These are phyloP conservation scores for Rheum nobile DNA, from an alignment of 148 eudicot species.

Conservation along the genomic window DNA sequence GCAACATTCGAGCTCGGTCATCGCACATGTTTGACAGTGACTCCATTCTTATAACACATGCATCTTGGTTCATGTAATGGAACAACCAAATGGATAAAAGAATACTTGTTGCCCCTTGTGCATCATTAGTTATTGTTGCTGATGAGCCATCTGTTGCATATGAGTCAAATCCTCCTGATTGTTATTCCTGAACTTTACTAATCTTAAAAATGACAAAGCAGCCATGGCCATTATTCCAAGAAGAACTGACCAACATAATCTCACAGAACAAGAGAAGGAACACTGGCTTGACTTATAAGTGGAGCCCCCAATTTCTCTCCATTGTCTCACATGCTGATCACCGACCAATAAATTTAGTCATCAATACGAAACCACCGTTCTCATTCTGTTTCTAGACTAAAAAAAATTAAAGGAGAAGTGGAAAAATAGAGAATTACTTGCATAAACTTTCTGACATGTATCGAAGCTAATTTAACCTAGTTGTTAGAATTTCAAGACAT, in stretches of 20 bases:
- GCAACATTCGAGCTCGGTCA: constrained; percentile 86
- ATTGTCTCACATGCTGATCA: constrained; percentile 1
- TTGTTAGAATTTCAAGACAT: background rate
- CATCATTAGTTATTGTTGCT: background rate
- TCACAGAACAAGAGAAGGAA: background rate
- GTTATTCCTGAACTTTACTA: background rate
- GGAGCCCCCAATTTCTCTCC: background rate
- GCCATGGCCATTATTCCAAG: constrained; percentile 1
- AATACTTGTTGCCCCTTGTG: background rate
- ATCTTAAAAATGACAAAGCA: background rate
- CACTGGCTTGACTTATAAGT: constrained; percentile 1
- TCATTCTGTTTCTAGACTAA: background rate
- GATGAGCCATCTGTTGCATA: constrained; percentile 8
- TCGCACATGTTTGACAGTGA: constrained; percentile 81
- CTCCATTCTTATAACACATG: constrained; percentile 31
- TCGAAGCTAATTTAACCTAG: background rate
- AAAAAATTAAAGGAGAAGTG: background rate
- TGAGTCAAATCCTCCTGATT: constrained; percentile 17
- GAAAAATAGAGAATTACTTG: background rate
- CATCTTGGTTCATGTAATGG: constrained; percentile 4
- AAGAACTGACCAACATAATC: constrained; percentile 2
- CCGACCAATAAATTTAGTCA: constrained; percentile 29
- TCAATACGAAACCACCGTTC: constrained; percentile 13
- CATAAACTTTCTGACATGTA: background rate
- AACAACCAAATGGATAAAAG: background rate